Evolutionary conservation across 2,329 filamentous ascomycete species (phyloP), one percentile per base, ranked within the genome.

Genomic region (Lecanicillium sp.): DNA sequence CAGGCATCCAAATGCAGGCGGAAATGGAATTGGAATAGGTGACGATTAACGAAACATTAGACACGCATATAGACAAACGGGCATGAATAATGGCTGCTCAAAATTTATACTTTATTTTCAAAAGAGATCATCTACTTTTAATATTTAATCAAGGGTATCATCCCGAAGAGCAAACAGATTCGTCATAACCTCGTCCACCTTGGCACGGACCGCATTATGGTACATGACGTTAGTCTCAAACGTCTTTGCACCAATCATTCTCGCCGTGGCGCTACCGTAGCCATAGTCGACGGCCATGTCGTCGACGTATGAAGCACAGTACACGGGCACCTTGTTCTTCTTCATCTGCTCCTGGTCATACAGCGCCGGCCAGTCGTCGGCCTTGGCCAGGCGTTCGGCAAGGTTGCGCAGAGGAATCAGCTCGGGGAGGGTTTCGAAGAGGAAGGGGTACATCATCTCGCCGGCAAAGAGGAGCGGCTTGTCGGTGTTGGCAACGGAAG

Each of bases 201-300:
- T 84, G 37, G 72, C 71, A 43, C 86, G 72, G 31, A 96, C 58
- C 1, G 84, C 90, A 54, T 92, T 83, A 60, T 97, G 90, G 54
- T 92, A 92, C 71, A 94, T 77, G 17, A 73, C 70, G 57, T 95
- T 96, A 29, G 87, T 95, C 54, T 92, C 77, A 51, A 83, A 92
- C 29, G 86, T 79, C 64, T 87, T 88, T 55, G 78, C 82, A 1
- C 79, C 81, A 56, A 96, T 84, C 53, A 80, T 74, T 29, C 65
- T 65, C 9, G 86, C 87, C 13, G 87, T 94, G 49, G 84, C 77
- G 50, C 76, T 72, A 8, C 85, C 83, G 39, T 88, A 65, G 6
- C 77, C 77, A 49, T 77, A 84, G 53, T 94, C 84, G 20, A 97
- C 89, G 53, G 94, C 96, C 85, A 96, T 92, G 56, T 95, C 88